Evolutionary conservation across 306 rosid species (phyloP), one percentile per base, ranked within the genome.

Genomic region (Glycyrrhiza uralensis): DNA sequence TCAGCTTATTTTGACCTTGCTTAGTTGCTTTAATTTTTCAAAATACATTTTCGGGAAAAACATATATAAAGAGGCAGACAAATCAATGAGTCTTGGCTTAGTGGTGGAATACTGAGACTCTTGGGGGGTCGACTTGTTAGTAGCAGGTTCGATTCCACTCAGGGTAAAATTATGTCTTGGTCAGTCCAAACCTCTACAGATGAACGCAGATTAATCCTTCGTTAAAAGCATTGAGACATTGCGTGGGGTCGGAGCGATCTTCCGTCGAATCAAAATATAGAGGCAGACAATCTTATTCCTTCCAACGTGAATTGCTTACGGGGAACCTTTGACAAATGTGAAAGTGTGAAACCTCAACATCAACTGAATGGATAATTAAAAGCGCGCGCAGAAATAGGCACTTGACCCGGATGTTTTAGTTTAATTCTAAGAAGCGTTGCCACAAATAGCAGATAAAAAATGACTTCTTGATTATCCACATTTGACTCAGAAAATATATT

Each of bases 341-440:
- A 47, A 59, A 24, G 45, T 33, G 52, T 12, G 19, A 47, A 32
- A 24, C 6, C 6, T 49, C 55, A 50, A 59, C 5, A 30, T 30
- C 14, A 2, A 42, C 11, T 18, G 23, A 76, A 12, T 12, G n/a
- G n/a, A n/a, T n/a, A n/a, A n/a, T n/a, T n/a, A 0, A 8, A 55
- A 54, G 74, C 78, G 78, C 13, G 74, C 78, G 78, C 13, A 71
- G 45, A 54, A 55, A 23, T 15, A 63, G 68, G 82, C 78, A 32
- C 26, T 78, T 71, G 82, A 64, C 78, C 78, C 44, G 78, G 82
- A 54, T 23, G 24, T 26, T 13, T 42, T 39, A 28, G 33, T 46
- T n/a, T n/a, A n/a, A n/a, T 71, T n/a, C 55, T 71, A 12, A 55
- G 44, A 70, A 71, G 38, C 20, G 0, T 28, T 28, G 33, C 54